A percentile compares a stretch with the other conserved stretches of the same genome.
These are phyloP conservation scores for Triangularia verruculosa DNA, from an alignment of 2,329 filamentous ascomycete genomes.

Conservation along the genomic window DNA sequence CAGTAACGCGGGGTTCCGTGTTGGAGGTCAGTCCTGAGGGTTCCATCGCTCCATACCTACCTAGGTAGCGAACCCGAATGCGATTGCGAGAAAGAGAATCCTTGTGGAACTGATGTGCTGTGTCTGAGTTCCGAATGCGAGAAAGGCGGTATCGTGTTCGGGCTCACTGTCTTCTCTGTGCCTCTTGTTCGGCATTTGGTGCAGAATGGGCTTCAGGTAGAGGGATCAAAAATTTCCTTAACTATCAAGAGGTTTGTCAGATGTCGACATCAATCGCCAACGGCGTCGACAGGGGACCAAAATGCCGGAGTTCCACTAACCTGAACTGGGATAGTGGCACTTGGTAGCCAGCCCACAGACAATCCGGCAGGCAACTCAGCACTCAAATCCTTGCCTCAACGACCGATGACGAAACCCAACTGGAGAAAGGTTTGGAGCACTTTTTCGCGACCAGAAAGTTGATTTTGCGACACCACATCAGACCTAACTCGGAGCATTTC, in stretches of 20 bases:
- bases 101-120: not conserved
- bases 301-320: not conserved
- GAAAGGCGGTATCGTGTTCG: not conserved
- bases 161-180: not conserved
- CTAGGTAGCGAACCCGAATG: not conserved
- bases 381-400: not conserved
- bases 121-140: not conserved
- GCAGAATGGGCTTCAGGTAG: not conserved
- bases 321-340: not conserved
- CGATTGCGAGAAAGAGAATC: constrained; percentile 1
- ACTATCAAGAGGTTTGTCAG: no score
- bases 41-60: not conserved
- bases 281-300: not conserved
- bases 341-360: not conserved
- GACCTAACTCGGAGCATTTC: not conserved
- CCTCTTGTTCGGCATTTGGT: not conserved
- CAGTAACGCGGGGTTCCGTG: not conserved
- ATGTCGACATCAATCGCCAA: not conserved
- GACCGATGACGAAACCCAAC: not conserved
- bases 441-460: not conserved
- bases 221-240: not conserved
- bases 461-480: not conserved
- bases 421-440: not conserved
- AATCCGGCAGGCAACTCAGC: not conserved
- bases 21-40: not conserved